Base-by-base conservation (phyloP, 768 basidiomycete genomes). In the Rhodotorula graminis region DNA sequence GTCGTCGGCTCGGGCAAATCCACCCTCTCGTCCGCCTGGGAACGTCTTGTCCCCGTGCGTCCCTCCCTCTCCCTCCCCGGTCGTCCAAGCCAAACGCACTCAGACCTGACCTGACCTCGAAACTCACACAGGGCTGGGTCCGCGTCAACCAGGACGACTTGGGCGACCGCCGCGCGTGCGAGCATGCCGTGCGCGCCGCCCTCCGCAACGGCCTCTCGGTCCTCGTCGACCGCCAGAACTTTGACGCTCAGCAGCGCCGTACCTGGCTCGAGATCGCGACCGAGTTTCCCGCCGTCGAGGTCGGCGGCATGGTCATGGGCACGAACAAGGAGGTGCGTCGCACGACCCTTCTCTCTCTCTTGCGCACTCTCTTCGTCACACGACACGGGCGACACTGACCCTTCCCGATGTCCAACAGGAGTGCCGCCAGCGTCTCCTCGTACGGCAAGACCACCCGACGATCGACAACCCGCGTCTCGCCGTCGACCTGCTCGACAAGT, bases 161-260 rank as follows among this genome's bases (percentile, higher is more conserved):
- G 16, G 75, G 75, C 0, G 71, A 72, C 60, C 68, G 75, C 1
- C 25, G 69, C 6, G 61, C 69, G 2, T 76, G 75, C 59, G 75
- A 76, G 33, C 53, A 59, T 14, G 61, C 62, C 12, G 56, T 75
- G n/a, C 47, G 64, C 3, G 33, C 31, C 21, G 57, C 57, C 21
- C 57, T 58, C 21, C 23, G 21, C 16, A 40, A 67, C 62, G 65
- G 71, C 0, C 18, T 47, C 11, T 52, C 42, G 27, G 71, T 73
- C 63, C 50, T 76, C 44, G 58, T 76, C 40, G 75, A 76, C 60
- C 71, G 75, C 0, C 75, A 76, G 59, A 76, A 76, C 65, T 76
- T 76, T 57, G 75, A 76, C 49, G 62, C 42, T 1, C 56, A 27
- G 8, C 75, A 76, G 56, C 65, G 75, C 18, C 12, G 71, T 16